phyloP scores from a whole-genome alignment of 2,329 filamentous ascomycete species.

The Endocalyx cinctus region DNA sequence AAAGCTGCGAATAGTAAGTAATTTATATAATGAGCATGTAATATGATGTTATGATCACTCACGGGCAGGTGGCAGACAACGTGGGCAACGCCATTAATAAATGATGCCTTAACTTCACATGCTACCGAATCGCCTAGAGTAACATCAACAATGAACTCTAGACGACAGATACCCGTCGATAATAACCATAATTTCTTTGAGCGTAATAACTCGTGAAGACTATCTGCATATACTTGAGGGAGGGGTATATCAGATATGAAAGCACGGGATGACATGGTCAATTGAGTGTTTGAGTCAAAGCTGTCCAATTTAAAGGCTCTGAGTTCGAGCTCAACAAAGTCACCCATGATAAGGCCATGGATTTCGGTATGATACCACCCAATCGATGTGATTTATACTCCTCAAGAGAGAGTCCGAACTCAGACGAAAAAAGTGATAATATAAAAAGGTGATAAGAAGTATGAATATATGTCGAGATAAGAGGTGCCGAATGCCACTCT shows the following conservation, averaged over 20 bases:
- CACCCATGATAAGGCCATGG: slow-evolving; percentile 13
- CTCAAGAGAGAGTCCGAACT: no score
- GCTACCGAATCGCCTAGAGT: slow-evolving; percentile 4
- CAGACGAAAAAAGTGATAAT: no score
- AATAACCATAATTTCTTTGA: slow-evolving; percentile 22
- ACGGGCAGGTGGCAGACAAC: slow-evolving; percentile 19
- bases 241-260: slow-evolving; percentile 16
- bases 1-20: slow-evolving; percentile 19
- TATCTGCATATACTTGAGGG: slow-evolving; percentile 6
- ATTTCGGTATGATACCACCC: slow-evolving; percentile 1
- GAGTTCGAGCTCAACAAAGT: slow-evolving; percentile 16
- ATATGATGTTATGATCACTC: slow-evolving; percentile 5
- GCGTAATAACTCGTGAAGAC: slow-evolving; percentile 15
- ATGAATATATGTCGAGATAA: no score
- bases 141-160: slow-evolving; percentile 17
- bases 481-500: no score
- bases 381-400: no score
- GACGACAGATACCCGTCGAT: slow-evolving; percentile 20
- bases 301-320: slow-evolving; percentile 19
- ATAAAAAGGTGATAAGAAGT: no score
- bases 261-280: slow-evolving; percentile 18
- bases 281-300: slow-evolving; percentile 7
- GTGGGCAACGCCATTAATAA: slow-evolving; percentile 20
- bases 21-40: background rate
- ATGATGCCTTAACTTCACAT: slow-evolving; percentile 7